A percentile compares a stretch with the other conserved stretches of the same genome.
phyloP scores from a whole-genome alignment of 768 basidiomycete species.

The Termitomyces sp. region DNA sequence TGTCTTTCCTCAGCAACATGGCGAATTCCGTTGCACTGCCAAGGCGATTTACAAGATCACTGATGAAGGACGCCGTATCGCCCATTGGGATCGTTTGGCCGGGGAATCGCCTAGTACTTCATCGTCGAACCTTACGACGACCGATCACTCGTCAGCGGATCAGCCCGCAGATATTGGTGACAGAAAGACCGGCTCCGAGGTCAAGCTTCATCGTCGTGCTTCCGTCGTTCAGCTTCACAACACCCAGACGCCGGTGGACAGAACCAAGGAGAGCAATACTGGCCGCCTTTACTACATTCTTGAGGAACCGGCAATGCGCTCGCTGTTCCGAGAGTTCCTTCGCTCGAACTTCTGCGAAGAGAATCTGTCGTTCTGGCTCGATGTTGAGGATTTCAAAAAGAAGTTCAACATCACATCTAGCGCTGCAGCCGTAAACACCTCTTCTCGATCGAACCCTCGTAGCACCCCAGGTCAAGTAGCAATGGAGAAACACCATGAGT shows the following conservation, averaged over 20 bases:
- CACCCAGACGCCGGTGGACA: constrained; percentile 49
- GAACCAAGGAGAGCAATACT: constrained; percentile 84
- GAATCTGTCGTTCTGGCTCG: constrained; percentile 95
- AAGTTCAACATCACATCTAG: constrained; percentile 95
- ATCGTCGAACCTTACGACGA: constrained; percentile 45
- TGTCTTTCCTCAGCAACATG: constrained; percentile 60
- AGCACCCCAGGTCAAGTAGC: constrained; percentile 73
- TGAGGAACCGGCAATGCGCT: constrained; percentile 84
- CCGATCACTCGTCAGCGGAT: constrained; percentile 62
- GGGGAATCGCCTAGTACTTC: constrained; percentile 65
- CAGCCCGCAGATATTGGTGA: constrained; percentile 27
- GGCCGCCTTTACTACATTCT: constrained; percentile 89
- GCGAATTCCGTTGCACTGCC: constrained; percentile 94
- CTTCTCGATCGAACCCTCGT: constrained; percentile 31
- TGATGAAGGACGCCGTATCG: constrained; percentile 81
- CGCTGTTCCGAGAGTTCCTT: constrained; percentile 92
- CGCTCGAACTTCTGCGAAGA: constrained; percentile 96
- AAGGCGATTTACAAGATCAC: constrained; percentile 95
- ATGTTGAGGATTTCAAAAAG: constrained; percentile 95
- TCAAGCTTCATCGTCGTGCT: constrained; percentile 73
- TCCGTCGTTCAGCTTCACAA: constrained; percentile 69
- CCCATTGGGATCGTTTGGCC: constrained; percentile 69
- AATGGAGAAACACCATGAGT: constrained; percentile 97
- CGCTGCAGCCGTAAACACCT: constrained; percentile 58
- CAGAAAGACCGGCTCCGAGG: constrained; percentile 33